Base-by-base conservation (phyloP, 495 filamentous ascomycete genomes). In the Parathielavia appendiculata region DNA sequence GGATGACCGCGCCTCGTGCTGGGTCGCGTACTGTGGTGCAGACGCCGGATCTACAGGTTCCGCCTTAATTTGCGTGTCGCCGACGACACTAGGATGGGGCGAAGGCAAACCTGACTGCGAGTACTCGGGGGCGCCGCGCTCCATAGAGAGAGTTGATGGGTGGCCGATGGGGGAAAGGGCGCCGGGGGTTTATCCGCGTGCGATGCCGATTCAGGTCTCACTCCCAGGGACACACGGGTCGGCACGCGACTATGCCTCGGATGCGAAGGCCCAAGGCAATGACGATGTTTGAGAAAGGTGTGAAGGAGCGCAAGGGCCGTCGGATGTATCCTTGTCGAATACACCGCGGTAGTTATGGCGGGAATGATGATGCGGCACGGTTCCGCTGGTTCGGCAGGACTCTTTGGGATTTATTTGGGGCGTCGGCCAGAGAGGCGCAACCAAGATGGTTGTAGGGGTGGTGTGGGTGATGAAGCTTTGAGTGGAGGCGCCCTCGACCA, bases 71-170 rank as follows among this genome's bases (percentile, higher is more conserved):
- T 83, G 81, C 67, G 79, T 77, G 79, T 83, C 79, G 76, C 79
- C 83, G 76, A 79, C 76, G 73, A 81, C 79, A 66, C 83, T 79
- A 79, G 85, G 81, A 81, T 84, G 86, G 79, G 84, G 87, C 85
- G 85, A 85, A 76, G 83, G 85, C 92, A 89, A 95, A 96, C 91
- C 92, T 95, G 91, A 86, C 86, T 96, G 92, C 88, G 90, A 84
- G 80, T 92, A 96, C 76, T 95, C 91, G 80, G 89, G 78, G 71
- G 88, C 82, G 81, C 87, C 84, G 83, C 89, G 88, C 83, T 92
- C 89, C 88, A 96, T 93, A 86, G 77, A 19, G 19, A 19, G 19
- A 13, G 19, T 46, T 5, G 19, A 46, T 23, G 39, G 51, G 22
- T 17, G 39, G 12, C 9, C 26, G 14, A 45, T 0, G 17, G 52